These are phyloP conservation scores for Myriangium duriaei DNA, from an alignment of 2,329 filamentous ascomycete species.

Conservation along the genomic window DNA sequence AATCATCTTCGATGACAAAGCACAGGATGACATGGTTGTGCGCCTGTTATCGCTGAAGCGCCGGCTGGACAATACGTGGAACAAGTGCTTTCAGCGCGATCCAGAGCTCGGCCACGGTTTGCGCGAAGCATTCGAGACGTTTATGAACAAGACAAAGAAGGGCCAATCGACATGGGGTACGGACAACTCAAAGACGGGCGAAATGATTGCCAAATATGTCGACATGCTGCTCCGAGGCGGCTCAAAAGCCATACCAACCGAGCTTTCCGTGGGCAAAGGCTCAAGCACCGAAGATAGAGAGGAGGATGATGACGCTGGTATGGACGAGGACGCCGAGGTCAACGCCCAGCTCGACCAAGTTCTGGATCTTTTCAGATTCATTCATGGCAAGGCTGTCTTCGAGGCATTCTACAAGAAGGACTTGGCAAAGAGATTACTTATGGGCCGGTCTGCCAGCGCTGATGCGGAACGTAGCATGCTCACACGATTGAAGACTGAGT, in stretches of 20 bases:
- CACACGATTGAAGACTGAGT: slow-evolving; percentile 80
- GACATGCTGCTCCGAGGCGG: slow-evolving; percentile 81
- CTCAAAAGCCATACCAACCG: slow-evolving; percentile 65
- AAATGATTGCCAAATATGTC: slow-evolving; percentile 98
- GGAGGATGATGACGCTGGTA: slow-evolving; percentile 47
- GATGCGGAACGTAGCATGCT: slow-evolving; percentile 97
- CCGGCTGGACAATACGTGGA: slow-evolving; percentile 63
- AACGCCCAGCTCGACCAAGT: slow-evolving; percentile 86
- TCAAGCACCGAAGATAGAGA: slow-evolving; percentile 49
- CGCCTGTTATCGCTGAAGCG: slow-evolving; percentile 70
- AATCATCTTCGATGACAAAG: slow-evolving; percentile 70
- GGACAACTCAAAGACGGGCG: slow-evolving; percentile 84
- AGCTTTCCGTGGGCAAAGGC: slow-evolving; percentile 46
- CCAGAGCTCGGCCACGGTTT: slow-evolving; percentile 66
- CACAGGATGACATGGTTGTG: slow-evolving; percentile 74
- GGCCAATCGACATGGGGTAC: slow-evolving; percentile 60
- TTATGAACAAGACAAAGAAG: slow-evolving; percentile 81
- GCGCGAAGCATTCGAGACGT: slow-evolving; percentile 72
- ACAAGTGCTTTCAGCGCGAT: slow-evolving; percentile 63
- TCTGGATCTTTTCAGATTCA: slow-evolving; percentile 88
- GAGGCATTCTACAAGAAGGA: slow-evolving; percentile 99
- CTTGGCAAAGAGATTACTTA: slow-evolving; percentile 73
- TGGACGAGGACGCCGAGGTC: slow-evolving; percentile 84
- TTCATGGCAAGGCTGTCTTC: slow-evolving; percentile 94
- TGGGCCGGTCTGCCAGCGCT: slow-evolving; percentile 84